Conservation (phyloP, 768 basidiomycete genomes). For the Xerocomus potaroensis region DNA sequence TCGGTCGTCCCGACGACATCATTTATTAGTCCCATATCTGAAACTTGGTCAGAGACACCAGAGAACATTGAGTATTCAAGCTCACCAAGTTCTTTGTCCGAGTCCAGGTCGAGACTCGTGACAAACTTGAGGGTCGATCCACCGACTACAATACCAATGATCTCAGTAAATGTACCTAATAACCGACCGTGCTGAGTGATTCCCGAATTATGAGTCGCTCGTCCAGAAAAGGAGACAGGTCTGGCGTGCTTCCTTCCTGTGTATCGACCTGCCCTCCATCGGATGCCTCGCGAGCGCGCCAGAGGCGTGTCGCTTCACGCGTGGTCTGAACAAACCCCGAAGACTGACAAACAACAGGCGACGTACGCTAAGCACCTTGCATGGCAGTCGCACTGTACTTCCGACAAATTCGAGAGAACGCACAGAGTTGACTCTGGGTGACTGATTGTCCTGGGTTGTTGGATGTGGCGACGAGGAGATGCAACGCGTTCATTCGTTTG, state of each 20-base stretch:
- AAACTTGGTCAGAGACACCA: conserved; percentile 5
- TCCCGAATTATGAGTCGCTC: not conserved
- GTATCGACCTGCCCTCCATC: conserved; percentile 64
- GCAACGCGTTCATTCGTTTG: conserved; percentile 4
- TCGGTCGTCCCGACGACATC: conserved; percentile 56
- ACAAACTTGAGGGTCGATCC: conserved; percentile 55
- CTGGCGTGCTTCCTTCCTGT: conserved; percentile 33
- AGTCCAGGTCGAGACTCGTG: conserved; percentile 50
- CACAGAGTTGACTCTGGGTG: conserved; percentile 60
- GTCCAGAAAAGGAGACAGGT: not conserved
- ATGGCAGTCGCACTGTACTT: conserved; percentile 55
- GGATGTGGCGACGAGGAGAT: too few relatives aligned
- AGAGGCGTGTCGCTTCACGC: conserved; percentile 35
- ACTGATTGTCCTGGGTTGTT: conserved; percentile 28
- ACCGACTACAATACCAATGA: conserved; percentile 59
- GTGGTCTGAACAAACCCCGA: not conserved
- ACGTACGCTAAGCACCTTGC: conserved; percentile 55
- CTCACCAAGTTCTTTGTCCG: conserved; percentile 53
- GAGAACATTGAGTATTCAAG: not conserved
- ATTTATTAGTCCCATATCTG: conserved; percentile 59
- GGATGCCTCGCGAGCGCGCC: conserved; percentile 51
- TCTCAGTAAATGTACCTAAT: conserved; percentile 55
- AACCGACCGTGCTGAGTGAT: conserved; percentile 42
- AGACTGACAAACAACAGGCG: not conserved
- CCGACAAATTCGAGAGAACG: conserved; percentile 49